These are phyloP conservation scores for Saxophila tyrrhenica DNA, from an alignment of 495 filamentous ascomycete genomes.

Conservation along the genomic window DNA sequence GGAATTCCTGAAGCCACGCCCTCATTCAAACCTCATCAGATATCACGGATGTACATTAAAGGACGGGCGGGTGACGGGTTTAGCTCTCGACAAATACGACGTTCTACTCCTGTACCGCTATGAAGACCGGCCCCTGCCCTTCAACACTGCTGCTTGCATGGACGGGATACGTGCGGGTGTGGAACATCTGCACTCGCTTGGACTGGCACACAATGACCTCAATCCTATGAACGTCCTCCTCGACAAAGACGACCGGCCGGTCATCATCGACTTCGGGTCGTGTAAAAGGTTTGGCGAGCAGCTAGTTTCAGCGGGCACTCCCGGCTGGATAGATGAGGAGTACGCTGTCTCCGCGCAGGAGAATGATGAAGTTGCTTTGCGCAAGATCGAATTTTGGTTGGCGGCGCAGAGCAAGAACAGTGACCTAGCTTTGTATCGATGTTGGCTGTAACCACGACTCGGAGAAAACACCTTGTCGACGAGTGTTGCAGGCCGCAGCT, in stretches of 20 bases:
- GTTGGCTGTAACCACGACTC: too few relatives aligned
- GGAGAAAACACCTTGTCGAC: too few relatives aligned
- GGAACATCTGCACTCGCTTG: constrained; percentile 18
- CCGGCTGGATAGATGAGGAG: constrained; percentile 18
- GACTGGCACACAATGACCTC: constrained; percentile 21
- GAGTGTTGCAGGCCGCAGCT: too few relatives aligned
- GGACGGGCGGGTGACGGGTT: constrained; percentile 8
- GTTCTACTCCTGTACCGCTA: constrained; percentile 11
- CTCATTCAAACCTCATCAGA: neutral
- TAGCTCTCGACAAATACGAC: constrained; percentile 12
- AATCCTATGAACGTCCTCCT: constrained; percentile 13
- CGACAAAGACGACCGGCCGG: constrained; percentile 11
- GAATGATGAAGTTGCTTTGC: constrained; percentile 15
- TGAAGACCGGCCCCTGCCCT: constrained; percentile 3
- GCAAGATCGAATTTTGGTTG: constrained; percentile 15
- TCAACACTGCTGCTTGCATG: constrained; percentile 11
- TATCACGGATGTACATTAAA: neutral
- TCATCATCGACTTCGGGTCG: constrained; percentile 20
- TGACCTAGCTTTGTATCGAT: neutral
- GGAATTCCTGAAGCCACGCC: neutral
- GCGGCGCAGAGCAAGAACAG: constrained; percentile 3
- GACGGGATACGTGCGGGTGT: constrained; percentile 8
- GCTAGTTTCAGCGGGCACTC: constrained; percentile 17
- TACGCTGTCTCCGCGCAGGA: constrained; percentile 9
- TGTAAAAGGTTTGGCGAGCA: constrained; percentile 13